Evolutionary conservation across 345 rosid genomes (phyloP).

Genomic region (Gossypium mustelinum): DNA sequence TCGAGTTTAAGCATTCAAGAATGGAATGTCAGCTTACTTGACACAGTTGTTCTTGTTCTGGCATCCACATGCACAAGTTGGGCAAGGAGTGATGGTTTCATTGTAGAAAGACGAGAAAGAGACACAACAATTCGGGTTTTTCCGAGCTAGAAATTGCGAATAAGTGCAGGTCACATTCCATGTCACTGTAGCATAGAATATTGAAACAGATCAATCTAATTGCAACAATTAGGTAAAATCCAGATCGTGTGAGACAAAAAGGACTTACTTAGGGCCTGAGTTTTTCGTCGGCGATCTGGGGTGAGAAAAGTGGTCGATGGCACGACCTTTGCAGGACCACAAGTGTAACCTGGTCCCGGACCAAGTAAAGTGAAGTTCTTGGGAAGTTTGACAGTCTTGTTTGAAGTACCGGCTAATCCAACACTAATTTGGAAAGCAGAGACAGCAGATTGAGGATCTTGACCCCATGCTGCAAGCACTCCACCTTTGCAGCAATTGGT

Average conservation of each 20-base stretch:
- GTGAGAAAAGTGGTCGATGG: constrained; percentile 55
- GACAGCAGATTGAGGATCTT: constrained; percentile 65
- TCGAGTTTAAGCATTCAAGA: not conserved
- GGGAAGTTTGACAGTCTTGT: constrained; percentile 80
- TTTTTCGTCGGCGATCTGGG: not conserved
- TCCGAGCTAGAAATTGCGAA: constrained; percentile 75
- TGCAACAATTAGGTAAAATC: not conserved
- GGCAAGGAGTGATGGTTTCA: constrained; percentile 75
- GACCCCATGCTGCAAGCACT: constrained; percentile 70
- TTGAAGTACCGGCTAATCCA: constrained; percentile 71
- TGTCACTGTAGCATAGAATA: constrained; percentile 52
- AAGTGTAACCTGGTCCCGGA: constrained; percentile 84
- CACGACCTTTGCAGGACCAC: constrained; percentile 75
- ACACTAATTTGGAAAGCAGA: constrained; percentile 75
- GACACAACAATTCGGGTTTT: constrained; percentile 77
- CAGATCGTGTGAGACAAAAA: not conserved
- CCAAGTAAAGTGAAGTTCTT: constrained; percentile 82
- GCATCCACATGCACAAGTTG: constrained; percentile 84
- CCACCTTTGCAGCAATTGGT: constrained; percentile 93
- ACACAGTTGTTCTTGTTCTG: constrained; percentile 60
- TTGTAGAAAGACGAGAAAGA: constrained; percentile 91
- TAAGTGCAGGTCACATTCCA: constrained; percentile 93
- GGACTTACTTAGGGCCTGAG: constrained; percentile 7
- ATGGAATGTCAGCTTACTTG: constrained; percentile 44
- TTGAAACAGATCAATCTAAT: not conserved